Percentiles rank a stretch among this genome's conserved stretches.
Conservation (phyloP, 805 yeast species). For the Ogataea minuta region DNA sequence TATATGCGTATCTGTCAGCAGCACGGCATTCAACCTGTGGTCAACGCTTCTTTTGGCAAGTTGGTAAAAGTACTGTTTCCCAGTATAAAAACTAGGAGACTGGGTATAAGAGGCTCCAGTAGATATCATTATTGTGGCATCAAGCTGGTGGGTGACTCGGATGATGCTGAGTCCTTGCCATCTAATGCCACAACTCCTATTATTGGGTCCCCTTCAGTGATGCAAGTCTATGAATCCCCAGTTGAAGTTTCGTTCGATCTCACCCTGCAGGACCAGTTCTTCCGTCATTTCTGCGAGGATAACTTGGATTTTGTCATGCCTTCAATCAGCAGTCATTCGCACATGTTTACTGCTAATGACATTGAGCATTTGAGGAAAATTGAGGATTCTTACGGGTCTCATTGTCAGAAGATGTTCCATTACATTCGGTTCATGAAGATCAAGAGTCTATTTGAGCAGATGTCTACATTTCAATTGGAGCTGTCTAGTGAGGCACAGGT, state of each 20-base stretch:
- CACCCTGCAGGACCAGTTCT: constrained; percentile 14
- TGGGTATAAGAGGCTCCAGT: constrained; percentile 80
- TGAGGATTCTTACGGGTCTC: constrained; percentile 58
- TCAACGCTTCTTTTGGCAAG: constrained; percentile 80
- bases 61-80: constrained; percentile 66
- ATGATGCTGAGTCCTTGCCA: constrained; percentile 23
- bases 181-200: constrained; percentile 15
- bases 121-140: constrained; percentile 87
- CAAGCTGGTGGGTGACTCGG: constrained; percentile 40
- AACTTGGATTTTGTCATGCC: constrained; percentile 17
- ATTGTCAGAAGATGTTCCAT: constrained; percentile 64
- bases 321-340: constrained; percentile 14
- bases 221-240: constrained; percentile 3
- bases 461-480: constrained; percentile 49
- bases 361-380: constrained; percentile 26
- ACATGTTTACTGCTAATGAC: constrained; percentile 13
- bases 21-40: constrained; percentile 53
- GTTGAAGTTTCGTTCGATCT: constrained; percentile 5
- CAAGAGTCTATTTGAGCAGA: constrained; percentile 52
- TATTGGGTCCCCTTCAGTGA: constrained; percentile 17
- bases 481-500: constrained; percentile 63
- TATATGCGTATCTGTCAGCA: constrained; percentile 59
- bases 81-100: constrained; percentile 64
- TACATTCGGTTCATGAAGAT: constrained; percentile 65
- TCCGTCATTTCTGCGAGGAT: constrained; percentile 13